These are phyloP conservation scores for Rhizopogon rudus DNA, from an alignment of 768 basidiomycete species.

Conservation along the genomic window DNA sequence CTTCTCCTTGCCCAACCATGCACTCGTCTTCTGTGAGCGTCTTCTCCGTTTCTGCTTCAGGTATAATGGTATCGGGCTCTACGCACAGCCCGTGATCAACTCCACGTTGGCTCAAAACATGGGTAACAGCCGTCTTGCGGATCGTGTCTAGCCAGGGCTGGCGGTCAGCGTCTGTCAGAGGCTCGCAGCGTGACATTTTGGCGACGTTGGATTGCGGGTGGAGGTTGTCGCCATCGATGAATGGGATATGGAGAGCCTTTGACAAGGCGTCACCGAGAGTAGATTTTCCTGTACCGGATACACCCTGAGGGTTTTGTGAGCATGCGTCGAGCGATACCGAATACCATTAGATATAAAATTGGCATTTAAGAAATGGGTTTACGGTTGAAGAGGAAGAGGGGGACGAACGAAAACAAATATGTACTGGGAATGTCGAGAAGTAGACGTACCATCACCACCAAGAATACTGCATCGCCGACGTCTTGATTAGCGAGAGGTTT, in stretches of 20 bases:
- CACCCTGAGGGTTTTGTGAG: slow-evolving; percentile 42
- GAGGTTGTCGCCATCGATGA: slow-evolving; percentile 85
- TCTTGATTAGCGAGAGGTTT: not conserved
- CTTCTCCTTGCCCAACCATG: slow-evolving; percentile 6
- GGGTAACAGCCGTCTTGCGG: slow-evolving; percentile 49
- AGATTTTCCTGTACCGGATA: slow-evolving; percentile 69
- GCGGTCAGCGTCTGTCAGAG: slow-evolving; percentile 79
- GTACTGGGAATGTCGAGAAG: not conserved
- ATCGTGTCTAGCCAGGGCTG: slow-evolving; percentile 81
- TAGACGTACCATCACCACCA: slow-evolving; percentile 47
- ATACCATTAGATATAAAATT: not conserved
- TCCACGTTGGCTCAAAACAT: slow-evolving; percentile 5
- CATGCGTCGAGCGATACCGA: not conserved
- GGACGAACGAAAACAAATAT: not conserved
- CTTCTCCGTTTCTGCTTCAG: slow-evolving; percentile 4
- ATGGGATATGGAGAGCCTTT: slow-evolving; percentile 57
- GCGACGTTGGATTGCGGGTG: slow-evolving; percentile 78
- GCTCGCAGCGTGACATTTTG: slow-evolving; percentile 79
- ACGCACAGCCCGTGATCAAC: slow-evolving; percentile 21
- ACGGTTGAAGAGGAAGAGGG: not conserved
- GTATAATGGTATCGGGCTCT: slow-evolving; percentile 7
- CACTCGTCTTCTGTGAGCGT: slow-evolving; percentile 2
- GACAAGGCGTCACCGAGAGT: slow-evolving; percentile 67
- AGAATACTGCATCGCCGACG: slow-evolving; percentile 21
- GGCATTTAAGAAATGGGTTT: too few species aligned